Evolutionary conservation across 148 eudicot species (phyloP), one percentile per base, ranked within the genome.

Genomic region (Drosera capensis): DNA sequence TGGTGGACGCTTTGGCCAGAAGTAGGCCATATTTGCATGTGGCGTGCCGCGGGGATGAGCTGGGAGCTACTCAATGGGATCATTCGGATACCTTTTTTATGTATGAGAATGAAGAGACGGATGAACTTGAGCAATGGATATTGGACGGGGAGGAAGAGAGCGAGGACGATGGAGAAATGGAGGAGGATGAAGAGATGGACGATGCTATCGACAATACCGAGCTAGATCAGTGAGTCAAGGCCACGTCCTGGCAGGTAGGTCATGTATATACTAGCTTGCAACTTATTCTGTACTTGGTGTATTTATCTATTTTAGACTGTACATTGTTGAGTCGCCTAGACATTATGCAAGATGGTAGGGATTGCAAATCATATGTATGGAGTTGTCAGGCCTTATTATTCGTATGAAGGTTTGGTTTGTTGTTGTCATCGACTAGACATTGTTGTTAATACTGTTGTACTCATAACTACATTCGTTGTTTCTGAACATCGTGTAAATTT

Each of bases 31-130:
- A 71, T 56, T 36, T 90, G 31, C 86, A n/a, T n/a, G n/a, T n/a
- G n/a, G n/a, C n/a, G n/a, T n/a, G n/a, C n/a, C n/a, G n/a, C n/a
- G 95, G 95, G 0, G 93, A 90, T 59, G 97, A 90, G 68, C 63
- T 84, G 21, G 95, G 93, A 29, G 65, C 75, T 0, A 76, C 68
- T 26, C 79, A 78, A n/a, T 84, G 97, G 94, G 97, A 80, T 59
- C 77, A 75, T 25, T 61, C 74, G 6, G 87, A 78, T 25, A 75
- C 65, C 43, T 52, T 66, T 28, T 77, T 70, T 64, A 56, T 65
- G 50, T 88, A 74, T 48, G 92, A 79, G 34, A 63, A 79, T 49
- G 95, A 84, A 53, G 97, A 84, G 57, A 60, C 80, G 70, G 95
- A 84, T 58, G 95, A 84, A 49, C 86, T 84, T 15, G 97, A 84